phyloP scores from a whole-genome alignment of 768 basidiomycete genomes.

The Omphalotus guepiniiformis region DNA sequence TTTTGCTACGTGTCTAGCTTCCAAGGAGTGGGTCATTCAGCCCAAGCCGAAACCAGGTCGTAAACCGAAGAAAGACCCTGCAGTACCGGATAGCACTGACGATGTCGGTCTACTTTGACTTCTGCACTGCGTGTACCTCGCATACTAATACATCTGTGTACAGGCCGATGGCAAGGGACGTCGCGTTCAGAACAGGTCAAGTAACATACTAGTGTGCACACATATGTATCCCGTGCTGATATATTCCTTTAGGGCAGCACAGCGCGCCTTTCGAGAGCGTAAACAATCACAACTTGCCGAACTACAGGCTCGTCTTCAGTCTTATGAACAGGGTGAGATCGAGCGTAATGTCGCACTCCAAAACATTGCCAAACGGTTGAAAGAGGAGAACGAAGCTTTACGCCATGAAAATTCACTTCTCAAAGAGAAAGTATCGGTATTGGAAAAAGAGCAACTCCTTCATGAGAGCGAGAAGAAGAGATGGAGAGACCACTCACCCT shows the following conservation, averaged over 20 bases:
- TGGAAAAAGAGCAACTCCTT: constrained; percentile 34
- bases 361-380: constrained; percentile 75
- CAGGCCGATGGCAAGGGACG: constrained; percentile 56
- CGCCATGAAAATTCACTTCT: constrained; percentile 63
- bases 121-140: background rate
- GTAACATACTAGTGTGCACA: background rate
- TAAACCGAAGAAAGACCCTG: constrained; percentile 75
- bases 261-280: constrained; percentile 86
- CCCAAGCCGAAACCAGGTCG: constrained; percentile 85
- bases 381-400: constrained; percentile 80
- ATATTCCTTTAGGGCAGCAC: constrained; percentile 58
- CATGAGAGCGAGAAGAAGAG: constrained; percentile 50
- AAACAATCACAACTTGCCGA: constrained; percentile 87
- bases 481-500: constrained; percentile 47
- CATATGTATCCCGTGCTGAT: constrained; percentile 9
- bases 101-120: constrained; percentile 38
- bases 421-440: constrained; percentile 42
- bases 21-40: constrained; percentile 87
- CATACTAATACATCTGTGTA: constrained; percentile 10
- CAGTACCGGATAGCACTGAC: constrained; percentile 34
- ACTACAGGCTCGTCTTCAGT: constrained; percentile 78
- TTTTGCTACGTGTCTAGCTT: constrained; percentile 41
- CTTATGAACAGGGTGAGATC: constrained; percentile 88
- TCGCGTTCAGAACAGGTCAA: constrained; percentile 72
- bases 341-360: constrained; percentile 84